Base-by-base conservation (phyloP, 1,139 yeast genomes). In the Pichia sp. region DNA sequence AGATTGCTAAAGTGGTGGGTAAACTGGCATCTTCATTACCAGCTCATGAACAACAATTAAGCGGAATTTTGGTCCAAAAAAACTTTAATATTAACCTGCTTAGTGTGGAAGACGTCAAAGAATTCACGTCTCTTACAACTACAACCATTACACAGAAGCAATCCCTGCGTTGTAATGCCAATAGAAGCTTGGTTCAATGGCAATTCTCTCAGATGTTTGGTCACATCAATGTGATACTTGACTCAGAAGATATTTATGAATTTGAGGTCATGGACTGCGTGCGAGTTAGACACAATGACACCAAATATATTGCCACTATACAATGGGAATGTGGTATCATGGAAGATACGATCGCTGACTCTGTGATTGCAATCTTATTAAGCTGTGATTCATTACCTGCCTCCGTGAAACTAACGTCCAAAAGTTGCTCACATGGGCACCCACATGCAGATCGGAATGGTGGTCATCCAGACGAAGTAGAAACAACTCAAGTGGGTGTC, bases 151-250 rank as follows among this genome's bases (percentile, higher is more conserved):
- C 79, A 50, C 94, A 94, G 45, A 73, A 83, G 45, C 95, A 88
- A 55, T 69, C 77, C 13, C 63, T 91, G 22, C 72, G 74, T 37
- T 84, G 93, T 33, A 77, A 80, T 55, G 94, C 96, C 5, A 85
- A 83, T 33, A 72, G 84, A 22, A 82, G 84, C 31, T 66, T 91
- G 41, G 74, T 93, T 42, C 72, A 74, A 45, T 91, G 94, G 86
- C 97, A 91, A 56, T 69, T 91, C 44, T 77, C 83, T 44, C 97
- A 88, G 55, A 91, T 93, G 98, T 91, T 91, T 68, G 97, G 97
- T 2, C 75, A 71, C 50, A 72, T 87, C 12, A 77, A 79, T 27
- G 70, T 84, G 1, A 44, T 80, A n/a, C 67, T 66, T 38, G 86
- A 79, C 48, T 76, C 74, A 35, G 73, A 69, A 5, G 74, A 67